phyloP scores from a whole-genome alignment of 495 filamentous ascomycete species.

The Podospora anserina region DNA sequence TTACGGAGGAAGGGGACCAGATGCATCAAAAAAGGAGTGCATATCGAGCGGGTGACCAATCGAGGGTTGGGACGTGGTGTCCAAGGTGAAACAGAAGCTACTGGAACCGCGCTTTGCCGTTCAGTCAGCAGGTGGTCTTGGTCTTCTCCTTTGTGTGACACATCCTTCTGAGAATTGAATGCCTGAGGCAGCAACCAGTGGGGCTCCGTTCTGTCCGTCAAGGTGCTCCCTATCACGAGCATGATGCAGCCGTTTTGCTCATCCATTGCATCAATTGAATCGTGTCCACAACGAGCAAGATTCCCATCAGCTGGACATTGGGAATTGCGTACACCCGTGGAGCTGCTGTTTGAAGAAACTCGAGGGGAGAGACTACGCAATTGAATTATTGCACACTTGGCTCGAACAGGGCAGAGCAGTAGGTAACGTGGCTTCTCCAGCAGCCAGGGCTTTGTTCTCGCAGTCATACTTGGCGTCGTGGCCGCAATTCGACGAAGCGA shows the following conservation, averaged over 20 bases:
- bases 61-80: constrained; percentile 8
- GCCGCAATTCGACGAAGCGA: constrained; percentile 10
- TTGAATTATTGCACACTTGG: constrained; percentile 19
- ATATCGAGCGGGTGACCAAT: constrained; percentile 22
- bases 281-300: constrained; percentile 11
- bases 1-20: constrained; percentile 3
- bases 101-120: constrained; percentile 17
- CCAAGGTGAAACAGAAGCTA: constrained; percentile 27
- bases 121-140: constrained; percentile 5
- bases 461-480: constrained; percentile 8
- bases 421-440: constrained; percentile 28
- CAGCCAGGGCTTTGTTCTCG: not conserved
- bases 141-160: not conserved
- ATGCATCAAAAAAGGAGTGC: constrained; percentile 24
- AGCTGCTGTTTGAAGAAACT: not conserved
- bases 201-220: constrained; percentile 4
- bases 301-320: constrained; percentile 4
- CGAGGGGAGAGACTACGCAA: not conserved
- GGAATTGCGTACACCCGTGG: not conserved
- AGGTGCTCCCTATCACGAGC: constrained; percentile 15
- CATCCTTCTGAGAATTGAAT: not conserved
- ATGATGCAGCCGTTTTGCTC: constrained; percentile 11
- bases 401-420: constrained; percentile 18
- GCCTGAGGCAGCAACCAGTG: constrained; percentile 12
- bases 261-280: constrained; percentile 12